phyloP scores from a whole-genome alignment of 495 filamentous ascomycete species.

The Penicillium waksmanii region DNA sequence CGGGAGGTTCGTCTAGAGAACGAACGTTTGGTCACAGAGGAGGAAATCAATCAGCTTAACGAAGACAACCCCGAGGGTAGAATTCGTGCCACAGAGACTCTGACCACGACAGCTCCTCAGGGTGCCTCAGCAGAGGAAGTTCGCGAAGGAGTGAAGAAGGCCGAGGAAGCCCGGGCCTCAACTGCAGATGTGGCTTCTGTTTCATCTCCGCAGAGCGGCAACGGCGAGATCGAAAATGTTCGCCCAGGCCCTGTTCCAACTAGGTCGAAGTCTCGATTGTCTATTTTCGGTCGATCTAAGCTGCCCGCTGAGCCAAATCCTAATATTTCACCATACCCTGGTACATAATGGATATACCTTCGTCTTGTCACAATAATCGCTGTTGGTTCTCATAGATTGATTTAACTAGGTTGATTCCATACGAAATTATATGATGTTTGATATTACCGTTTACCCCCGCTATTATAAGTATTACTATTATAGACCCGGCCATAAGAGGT shows the following conservation, averaged over 20 bases:
- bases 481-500: too few relatives aligned
- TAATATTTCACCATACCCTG: slow-evolving; percentile 46
- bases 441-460: too few relatives aligned
- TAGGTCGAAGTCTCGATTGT: slow-evolving; percentile 40
- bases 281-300: slow-evolving; percentile 37
- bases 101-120: slow-evolving; percentile 50
- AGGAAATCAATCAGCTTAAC: slow-evolving; percentile 50
- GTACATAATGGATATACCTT: slow-evolving; percentile 33
- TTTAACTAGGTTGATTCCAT: background rate
- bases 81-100: slow-evolving; percentile 47
- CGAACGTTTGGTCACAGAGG: slow-evolving; percentile 61
- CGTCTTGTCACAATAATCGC: background rate
- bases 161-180: slow-evolving; percentile 37
- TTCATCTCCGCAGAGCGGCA: slow-evolving; percentile 12
- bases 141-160: slow-evolving; percentile 45
- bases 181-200: slow-evolving; percentile 14
- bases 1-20: slow-evolving; percentile 78
- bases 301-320: slow-evolving; percentile 21
- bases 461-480: too few relatives aligned
- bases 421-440: background rate
- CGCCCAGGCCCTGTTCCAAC: slow-evolving; percentile 25
- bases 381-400: background rate
- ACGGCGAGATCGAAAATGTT: slow-evolving; percentile 16
- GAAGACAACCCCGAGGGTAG: slow-evolving; percentile 31
- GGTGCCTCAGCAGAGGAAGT: slow-evolving; percentile 48